Evolutionary conservation across 2,329 filamentous ascomycete genomes (phyloP), one percentile per base, ranked within the genome.

Genomic region (Elsinoe batatas): DNA sequence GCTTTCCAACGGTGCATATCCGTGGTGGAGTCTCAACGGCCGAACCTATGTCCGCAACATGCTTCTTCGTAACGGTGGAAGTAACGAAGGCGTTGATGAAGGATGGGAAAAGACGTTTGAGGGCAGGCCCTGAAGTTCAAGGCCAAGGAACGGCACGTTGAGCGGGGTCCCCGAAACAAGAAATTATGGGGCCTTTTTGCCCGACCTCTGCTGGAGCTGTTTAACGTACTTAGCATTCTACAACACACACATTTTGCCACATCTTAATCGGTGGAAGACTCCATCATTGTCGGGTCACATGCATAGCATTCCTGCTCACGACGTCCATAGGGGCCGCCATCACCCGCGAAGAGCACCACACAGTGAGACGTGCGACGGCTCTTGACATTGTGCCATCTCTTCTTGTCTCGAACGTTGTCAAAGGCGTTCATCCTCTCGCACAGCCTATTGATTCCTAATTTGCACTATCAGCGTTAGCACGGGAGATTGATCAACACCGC

Each of bases 391-490:
- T 15, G n/a, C 13, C n/a, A 18, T n/a, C 37, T 44, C 20, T 3
- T 49, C 44, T 49, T 18, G 44, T 26, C 40, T 30, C 26, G 26
- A 20, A 17, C 44, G 44, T 49, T 49, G 44, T 17, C 44, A 49
- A 22, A 15, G 26, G 2, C 44, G 44, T 49, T 49, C 44, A 3
- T 26, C 6, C 17, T 26, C 13, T 17, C 13, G 13, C 7, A 49
- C 20, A 12, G 33, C 10, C 44, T 49, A 49, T 33, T 20, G 32
- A 49, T 36, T 49, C 13, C 17, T 49, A 18, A 49, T 49, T 17
- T 35, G 15, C 12, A 33, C 44, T 35, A 33, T 33, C 13, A 12
- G n/a, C 44, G 44, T 49, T 49, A 18, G 44, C 32, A 18, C 10
- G 30, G 26, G 32, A 49, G 15, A 49, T 49, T 49, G 44, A 49